Evolutionary conservation across 371 early-diverging fungal species (phyloP).

Genomic region (Mortierella sp.): DNA sequence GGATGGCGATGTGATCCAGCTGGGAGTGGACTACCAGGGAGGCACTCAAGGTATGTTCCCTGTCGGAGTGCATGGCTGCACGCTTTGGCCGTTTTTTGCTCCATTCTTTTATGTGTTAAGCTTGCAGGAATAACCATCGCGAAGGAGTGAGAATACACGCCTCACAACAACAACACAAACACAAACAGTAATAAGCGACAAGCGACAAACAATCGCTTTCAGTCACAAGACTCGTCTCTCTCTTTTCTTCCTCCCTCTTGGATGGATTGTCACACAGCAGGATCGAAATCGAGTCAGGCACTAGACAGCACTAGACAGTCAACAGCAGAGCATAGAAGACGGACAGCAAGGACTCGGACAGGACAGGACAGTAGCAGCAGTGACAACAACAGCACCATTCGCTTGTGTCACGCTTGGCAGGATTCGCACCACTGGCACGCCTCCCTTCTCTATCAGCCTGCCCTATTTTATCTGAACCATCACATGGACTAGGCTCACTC

Average conservation of each 20-base stretch:
- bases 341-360: background rate
- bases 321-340: background rate
- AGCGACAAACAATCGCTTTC: background rate
- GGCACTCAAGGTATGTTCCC: slow-evolving; percentile 79
- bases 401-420: background rate
- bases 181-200: background rate
- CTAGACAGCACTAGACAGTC: background rate
- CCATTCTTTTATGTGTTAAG: background rate
- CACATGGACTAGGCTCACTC: background rate
- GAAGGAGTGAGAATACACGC: background rate
- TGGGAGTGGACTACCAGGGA: slow-evolving; percentile 98
- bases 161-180: background rate
- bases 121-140: slow-evolving; percentile 5
- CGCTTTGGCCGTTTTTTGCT: slow-evolving; percentile 17
- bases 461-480: background rate
- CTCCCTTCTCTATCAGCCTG: background rate
- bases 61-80: background rate
- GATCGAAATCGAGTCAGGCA: background rate
- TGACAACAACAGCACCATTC: background rate
- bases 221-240: slow-evolving; percentile 10
- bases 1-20: slow-evolving; percentile 93
- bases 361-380: background rate
- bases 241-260: background rate
- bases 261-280: slow-evolving; percentile 11
- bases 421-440: background rate